A percentile compares a stretch with the other conserved stretches of the same genome.
phyloP scores from a whole-genome alignment of 768 basidiomycete species.

The Butyriboletus loyo region DNA sequence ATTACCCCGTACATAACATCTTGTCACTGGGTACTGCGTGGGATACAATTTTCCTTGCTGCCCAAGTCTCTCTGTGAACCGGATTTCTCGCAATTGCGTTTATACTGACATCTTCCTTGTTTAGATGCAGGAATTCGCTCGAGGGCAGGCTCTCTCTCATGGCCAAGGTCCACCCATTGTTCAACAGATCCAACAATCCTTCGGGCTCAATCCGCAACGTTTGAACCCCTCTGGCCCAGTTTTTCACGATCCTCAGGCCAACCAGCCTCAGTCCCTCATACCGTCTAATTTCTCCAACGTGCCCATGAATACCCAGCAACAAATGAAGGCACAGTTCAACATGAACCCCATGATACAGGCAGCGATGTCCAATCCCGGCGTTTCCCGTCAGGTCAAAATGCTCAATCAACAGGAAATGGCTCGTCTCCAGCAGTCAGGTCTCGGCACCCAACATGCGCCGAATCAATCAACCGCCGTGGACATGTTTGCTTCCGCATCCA shows the following conservation, averaged over 20 bases:
- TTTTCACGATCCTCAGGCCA: slow-evolving; percentile 37
- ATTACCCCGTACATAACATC: slow-evolving; percentile 9
- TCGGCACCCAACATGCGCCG: slow-evolving; percentile 34
- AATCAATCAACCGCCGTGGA: slow-evolving; percentile 41
- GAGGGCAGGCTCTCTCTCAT: slow-evolving; percentile 41
- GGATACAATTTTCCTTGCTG: slow-evolving; percentile 1
- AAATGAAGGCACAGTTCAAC: slow-evolving; percentile 29
- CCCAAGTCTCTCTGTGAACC: slow-evolving; percentile 2
- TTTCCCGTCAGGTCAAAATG: slow-evolving; percentile 42
- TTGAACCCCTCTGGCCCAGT: slow-evolving; percentile 35
- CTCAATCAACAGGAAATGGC: slow-evolving; percentile 41
- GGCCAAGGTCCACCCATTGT: slow-evolving; percentile 36
- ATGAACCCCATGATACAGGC: slow-evolving; percentile 40
- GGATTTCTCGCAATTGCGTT: slow-evolving; percentile 14
- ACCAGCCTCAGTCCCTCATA: slow-evolving; percentile 30
- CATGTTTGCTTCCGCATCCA: slow-evolving; percentile 47
- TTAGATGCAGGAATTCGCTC: slow-evolving; percentile 46
- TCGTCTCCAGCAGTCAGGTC: slow-evolving; percentile 31
- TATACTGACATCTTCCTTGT: slow-evolving; percentile 24
- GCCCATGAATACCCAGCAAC: slow-evolving; percentile 35
- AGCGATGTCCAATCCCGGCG: slow-evolving; percentile 26
- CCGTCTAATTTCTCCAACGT: slow-evolving; percentile 40
- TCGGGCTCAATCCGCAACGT: slow-evolving; percentile 34
- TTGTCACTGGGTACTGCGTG: slow-evolving; percentile 8
- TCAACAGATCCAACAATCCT: slow-evolving; percentile 46